phyloP scores from a whole-genome alignment of 2,329 filamentous ascomycete genomes.

The Fusarium sp. region DNA sequence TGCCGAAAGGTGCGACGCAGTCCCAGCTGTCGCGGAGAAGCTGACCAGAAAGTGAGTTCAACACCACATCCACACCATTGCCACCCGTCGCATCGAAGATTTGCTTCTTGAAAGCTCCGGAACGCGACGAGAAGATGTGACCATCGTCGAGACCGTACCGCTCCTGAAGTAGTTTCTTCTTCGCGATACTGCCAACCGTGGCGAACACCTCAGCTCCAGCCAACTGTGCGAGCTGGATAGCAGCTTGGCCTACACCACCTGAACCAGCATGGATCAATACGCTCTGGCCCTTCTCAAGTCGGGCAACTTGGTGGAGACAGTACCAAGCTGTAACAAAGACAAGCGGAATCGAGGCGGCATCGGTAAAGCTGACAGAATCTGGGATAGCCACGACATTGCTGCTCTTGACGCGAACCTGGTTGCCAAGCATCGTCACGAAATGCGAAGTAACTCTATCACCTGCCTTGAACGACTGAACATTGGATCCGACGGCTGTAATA shows the following conservation, averaged over 20 bases:
- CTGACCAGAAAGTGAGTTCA: not conserved
- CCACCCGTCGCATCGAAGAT: not conserved
- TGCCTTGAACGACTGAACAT: not conserved
- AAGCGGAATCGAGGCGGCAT: conserved; percentile 13
- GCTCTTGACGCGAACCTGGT: conserved; percentile 1
- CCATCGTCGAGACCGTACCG: not conserved
- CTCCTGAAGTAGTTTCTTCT: conserved; percentile 8
- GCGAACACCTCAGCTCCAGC: not conserved
- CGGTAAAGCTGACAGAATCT: not conserved
- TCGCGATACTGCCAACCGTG: not conserved
- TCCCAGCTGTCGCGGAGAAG: conserved; percentile 10
- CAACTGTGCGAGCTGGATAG: conserved; percentile 4
- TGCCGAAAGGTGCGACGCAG: conserved; percentile 5
- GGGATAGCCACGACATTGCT: not conserved
- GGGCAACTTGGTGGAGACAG: not conserved
- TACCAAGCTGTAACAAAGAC: conserved; percentile 13
- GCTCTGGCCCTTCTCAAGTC: conserved; percentile 6
- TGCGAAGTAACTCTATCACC: conserved; percentile 1
- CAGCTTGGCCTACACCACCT: conserved; percentile 5
- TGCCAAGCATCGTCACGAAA: conserved; percentile 5
- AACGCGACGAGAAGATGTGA: not conserved
- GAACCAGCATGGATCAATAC: conserved; percentile 9
- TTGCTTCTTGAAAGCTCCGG: conserved; percentile 1
- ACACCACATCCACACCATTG: not conserved
- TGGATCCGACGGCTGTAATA: conserved; percentile 4